These are phyloP conservation scores for Cryptococcus floricola DNA, from an alignment of 1,284 basidiomycete species.

Conservation along the genomic window DNA sequence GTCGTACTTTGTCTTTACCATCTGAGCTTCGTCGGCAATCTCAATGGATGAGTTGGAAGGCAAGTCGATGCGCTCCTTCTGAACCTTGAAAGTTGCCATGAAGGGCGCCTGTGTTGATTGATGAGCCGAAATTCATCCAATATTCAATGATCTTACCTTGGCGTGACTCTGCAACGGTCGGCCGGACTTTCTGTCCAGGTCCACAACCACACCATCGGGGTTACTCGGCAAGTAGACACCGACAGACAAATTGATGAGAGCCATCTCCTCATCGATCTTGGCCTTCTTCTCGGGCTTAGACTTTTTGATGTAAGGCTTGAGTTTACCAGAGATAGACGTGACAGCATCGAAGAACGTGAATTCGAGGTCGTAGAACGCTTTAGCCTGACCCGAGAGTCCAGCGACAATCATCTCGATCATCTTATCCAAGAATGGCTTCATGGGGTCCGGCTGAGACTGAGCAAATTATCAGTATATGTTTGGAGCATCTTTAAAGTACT, in stretches of 20 bases:
- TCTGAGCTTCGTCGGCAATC: constrained; percentile 43
- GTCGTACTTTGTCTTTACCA: constrained; percentile 66
- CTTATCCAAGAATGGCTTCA: constrained; percentile 89
- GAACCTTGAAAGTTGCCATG: constrained; percentile 99
- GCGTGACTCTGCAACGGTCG: constrained; percentile 95
- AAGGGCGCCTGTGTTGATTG: constrained; percentile 73
- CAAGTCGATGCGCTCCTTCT: constrained; percentile 66
- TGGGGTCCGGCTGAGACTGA: constrained; percentile 60
- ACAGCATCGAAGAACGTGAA: constrained; percentile 96
- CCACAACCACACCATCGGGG: constrained; percentile 92
- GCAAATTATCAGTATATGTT: not conserved
- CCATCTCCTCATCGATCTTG: constrained; percentile 99
- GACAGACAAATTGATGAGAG: constrained; percentile 83
- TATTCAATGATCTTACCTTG: constrained; percentile 60
- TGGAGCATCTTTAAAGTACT: constrained; percentile 24
- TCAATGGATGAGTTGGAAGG: constrained; percentile 25
- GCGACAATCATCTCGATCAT: constrained; percentile 79
- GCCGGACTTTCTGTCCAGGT: constrained; percentile 94
- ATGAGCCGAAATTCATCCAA: not conserved
- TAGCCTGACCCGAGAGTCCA: constrained; percentile 85
- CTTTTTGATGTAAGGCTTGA: constrained; percentile 96
- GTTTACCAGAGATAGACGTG: constrained; percentile 94
- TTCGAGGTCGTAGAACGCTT: constrained; percentile 88
- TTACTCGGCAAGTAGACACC: constrained; percentile 98
- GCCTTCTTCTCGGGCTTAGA: constrained; percentile 98